Conservation (phyloP, 176 grass and related monocot genomes). For the Paspalum vaginatum region DNA sequence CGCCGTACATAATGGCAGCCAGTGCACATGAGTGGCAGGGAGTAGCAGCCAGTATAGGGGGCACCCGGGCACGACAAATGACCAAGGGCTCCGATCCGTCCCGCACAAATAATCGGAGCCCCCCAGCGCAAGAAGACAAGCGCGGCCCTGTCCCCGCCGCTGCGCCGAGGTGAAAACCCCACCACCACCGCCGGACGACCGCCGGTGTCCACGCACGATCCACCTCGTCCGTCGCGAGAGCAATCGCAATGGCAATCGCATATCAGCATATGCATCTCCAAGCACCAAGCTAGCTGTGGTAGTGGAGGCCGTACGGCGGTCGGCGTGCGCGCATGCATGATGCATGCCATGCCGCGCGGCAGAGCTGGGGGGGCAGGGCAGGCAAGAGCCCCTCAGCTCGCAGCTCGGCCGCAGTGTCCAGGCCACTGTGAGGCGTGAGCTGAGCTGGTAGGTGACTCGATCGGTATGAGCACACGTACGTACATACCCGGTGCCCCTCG, state of each 20-base stretch:
- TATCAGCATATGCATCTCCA: not conserved
- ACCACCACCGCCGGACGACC: not conserved
- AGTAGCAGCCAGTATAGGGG: too few relatives aligned
- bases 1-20: not conserved
- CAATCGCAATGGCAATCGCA: too few relatives aligned
- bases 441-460: too few relatives aligned
- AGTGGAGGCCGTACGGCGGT: not conserved
- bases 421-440: not conserved
- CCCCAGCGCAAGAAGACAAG: not conserved
- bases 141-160: not conserved
- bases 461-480: not conserved
- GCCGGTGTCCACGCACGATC: too few relatives aligned
- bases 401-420: too few relatives aligned
- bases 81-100: not conserved
- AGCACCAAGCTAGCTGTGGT: not conserved
- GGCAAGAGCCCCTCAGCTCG: too few relatives aligned
- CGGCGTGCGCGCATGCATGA: too few relatives aligned
- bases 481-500: not conserved
- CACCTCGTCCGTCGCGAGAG: too few relatives aligned
- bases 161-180: not conserved
- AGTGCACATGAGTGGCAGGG: not conserved
- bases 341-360: too few relatives aligned
- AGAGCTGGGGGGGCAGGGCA: too few relatives aligned
- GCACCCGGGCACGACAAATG: too few relatives aligned
- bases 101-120: not conserved